Base-by-base conservation (phyloP, 1,284 basidiomycete species). In the Austroboletus niveus region DNA sequence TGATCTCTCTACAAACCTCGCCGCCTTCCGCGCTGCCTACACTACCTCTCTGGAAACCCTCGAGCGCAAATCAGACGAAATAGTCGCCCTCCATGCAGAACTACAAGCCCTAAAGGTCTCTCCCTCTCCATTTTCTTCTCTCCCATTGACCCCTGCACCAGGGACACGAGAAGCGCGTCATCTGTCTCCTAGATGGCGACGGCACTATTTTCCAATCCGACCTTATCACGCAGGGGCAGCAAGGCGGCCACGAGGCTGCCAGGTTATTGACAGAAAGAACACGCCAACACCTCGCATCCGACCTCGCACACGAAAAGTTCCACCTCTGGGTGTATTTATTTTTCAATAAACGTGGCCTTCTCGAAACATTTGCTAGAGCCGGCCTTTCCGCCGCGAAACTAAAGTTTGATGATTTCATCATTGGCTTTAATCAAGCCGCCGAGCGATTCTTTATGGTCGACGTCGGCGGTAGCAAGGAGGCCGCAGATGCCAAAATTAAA, bases 401-500 rank as follows among this genome's bases (percentile, higher is more conserved):
- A 41, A 75, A 72, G 45, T 80, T 87, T 56, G 80, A 81, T 8
- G 79, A 84, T 22, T 88, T 88, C 60, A 68, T 84, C 47, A 66
- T 75, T 49, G 85, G 86, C 9, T 84, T 88, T 58, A 86, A 85
- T 66, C 79, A 84, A 64, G 78, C 82, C 9, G 71, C 77, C 11
- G 80, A 81, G 53, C 74, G 81, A 38, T 86, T 85, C 63, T 65
- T 78, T 61, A 85, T 90, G 66, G 74, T 85, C 46, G 87, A 91
- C 64, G 85, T 87, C 47, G 87, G 87, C 24, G 74, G 72, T 49
- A 82, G 77, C 48, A 89, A 89, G 70, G 87, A 90, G 68, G 84
- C 80, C 4, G 80, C 82, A 29, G 85, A 88, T 64, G 75, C 81
- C 41, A 90, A 90, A 70, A 80, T 91, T 61, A 82, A 82, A 74